Evolutionary conservation across 2,329 filamentous ascomycete species (phyloP).

Genomic region (Apiospora arundinis): DNA sequence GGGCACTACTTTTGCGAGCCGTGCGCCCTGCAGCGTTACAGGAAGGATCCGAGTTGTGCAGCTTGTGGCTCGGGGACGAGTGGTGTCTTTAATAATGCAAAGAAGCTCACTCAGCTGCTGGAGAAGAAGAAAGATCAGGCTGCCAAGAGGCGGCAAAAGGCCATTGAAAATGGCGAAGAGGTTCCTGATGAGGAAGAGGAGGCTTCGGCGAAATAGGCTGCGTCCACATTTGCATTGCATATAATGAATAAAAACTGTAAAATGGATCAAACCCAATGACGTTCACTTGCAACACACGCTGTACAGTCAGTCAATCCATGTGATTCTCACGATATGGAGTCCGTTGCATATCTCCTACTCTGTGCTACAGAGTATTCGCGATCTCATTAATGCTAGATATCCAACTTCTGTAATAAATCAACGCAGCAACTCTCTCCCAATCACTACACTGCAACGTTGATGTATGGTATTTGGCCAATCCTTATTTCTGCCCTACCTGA

Average conservation of each 20-base stretch:
- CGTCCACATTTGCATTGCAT: neutral
- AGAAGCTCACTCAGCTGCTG: conserved; percentile 80
- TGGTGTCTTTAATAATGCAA: conserved; percentile 89
- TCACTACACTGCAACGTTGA: neutral
- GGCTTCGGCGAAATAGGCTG: neutral
- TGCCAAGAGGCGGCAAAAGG: conserved; percentile 62
- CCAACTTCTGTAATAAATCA: neutral
- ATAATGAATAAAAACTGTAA: neutral
- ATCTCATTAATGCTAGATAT: neutral
- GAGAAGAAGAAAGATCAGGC: conserved; percentile 72
- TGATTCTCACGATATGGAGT: neutral
- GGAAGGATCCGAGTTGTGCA: conserved; percentile 85
- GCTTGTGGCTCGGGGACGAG: conserved; percentile 85
- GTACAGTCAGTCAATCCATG: neutral
- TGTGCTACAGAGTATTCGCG: too few relatives aligned
- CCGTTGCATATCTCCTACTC: neutral
- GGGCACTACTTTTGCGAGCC: conserved; percentile 95
- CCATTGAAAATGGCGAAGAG: conserved; percentile 44
- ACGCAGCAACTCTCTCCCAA: neutral
- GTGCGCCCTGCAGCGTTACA: conserved; percentile 86
- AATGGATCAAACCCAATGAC: neutral
- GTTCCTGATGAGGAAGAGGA: conserved; percentile 15
- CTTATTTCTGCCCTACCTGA: neutral
- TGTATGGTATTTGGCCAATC: neutral
- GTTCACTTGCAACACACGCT: neutral